Conservation (phyloP, 1,284 basidiomycete species). For the Xanthoconium separans region DNA sequence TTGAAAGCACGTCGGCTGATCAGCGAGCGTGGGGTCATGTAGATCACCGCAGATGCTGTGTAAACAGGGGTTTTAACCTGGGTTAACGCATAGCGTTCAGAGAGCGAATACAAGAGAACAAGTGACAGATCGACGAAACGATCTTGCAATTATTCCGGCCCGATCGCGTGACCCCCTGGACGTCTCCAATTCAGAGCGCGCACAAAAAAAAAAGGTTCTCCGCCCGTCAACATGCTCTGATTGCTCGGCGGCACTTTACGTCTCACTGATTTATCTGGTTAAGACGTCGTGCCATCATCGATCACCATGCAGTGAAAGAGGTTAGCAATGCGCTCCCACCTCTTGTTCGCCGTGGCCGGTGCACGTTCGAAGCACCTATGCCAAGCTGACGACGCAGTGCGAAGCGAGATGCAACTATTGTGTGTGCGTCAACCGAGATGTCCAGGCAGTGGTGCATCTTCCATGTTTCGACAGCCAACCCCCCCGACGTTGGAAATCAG, state of each 20-base stretch:
- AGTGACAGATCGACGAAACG: too few species aligned
- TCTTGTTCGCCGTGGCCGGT: constrained; percentile 6
- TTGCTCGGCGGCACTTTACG: too few species aligned
- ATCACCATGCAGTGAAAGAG: background rate
- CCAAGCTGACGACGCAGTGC: background rate
- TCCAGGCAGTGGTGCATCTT: background rate
- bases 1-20: constrained; percentile 10
- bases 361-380: background rate
- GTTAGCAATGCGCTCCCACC: background rate
- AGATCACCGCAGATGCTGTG: constrained; percentile 10
- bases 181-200: too few species aligned
- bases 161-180: too few species aligned
- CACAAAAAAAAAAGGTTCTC: too few species aligned
- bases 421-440: background rate
- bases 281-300: too few species aligned
- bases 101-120: too few species aligned
- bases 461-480: constrained; percentile 1
- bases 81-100: too few species aligned
- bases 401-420: background rate
- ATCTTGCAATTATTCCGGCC: too few species aligned
- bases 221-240: too few species aligned
- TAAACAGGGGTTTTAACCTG: too few species aligned
- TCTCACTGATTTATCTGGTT: too few species aligned
- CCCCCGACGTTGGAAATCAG: background rate
- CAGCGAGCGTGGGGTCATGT: constrained; percentile 6